These are phyloP conservation scores for Hsuehochloa calcarea DNA, from an alignment of 176 grass and related monocot species.

Conservation along the genomic window DNA sequence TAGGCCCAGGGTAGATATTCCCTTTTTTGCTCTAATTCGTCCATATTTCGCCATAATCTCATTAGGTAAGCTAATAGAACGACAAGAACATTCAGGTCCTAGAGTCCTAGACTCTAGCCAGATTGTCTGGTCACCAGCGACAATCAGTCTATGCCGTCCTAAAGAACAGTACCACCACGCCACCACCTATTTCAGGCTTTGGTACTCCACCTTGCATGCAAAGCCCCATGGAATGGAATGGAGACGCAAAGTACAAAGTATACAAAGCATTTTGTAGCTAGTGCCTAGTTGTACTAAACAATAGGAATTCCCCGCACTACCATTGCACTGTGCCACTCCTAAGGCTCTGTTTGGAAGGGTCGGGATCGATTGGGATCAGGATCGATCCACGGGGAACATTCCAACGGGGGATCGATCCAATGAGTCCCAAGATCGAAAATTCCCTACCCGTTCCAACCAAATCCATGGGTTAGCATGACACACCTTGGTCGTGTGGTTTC, in stretches of 20 bases:
- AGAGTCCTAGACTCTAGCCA: background rate
- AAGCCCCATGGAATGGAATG: background rate
- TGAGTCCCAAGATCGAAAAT: no score
- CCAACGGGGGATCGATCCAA: no score
- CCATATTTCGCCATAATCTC: background rate
- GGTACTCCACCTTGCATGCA: background rate
- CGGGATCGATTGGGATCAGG: no score
- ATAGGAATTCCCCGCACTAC: background rate
- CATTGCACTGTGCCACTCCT: no score
- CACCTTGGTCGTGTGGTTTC: no score
- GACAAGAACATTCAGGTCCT: background rate
- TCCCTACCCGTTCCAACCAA: no score
- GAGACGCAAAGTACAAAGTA: no score
- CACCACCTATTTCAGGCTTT: background rate
- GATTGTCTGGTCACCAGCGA: conserved; percentile 5
- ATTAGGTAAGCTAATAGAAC: background rate
- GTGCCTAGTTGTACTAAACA: background rate
- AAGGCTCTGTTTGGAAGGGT: no score
- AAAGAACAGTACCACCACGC: background rate
- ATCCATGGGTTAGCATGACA: no score
- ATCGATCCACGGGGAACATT: no score
- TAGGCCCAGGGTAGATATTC: no score
- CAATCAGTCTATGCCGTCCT: background rate
- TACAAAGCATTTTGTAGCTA: background rate
- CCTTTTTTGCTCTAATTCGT: no score